These are phyloP conservation scores for Fusarium sororula DNA, from an alignment of 2,329 filamentous ascomycete genomes.

Conservation along the genomic window DNA sequence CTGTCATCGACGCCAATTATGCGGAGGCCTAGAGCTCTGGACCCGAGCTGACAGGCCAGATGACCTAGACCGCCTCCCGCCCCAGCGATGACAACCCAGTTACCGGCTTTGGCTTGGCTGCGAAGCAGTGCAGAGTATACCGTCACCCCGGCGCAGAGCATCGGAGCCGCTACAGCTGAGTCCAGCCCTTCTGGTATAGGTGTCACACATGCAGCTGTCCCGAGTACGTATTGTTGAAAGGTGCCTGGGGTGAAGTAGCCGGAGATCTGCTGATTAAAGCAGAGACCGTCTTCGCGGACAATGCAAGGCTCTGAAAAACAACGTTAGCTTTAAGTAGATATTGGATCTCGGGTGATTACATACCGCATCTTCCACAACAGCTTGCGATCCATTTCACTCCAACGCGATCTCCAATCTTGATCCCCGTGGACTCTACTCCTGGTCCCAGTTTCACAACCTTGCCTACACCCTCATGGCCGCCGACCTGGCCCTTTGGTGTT, in stretches of 20 bases:
- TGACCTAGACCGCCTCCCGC: background rate
- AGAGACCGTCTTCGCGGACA: background rate
- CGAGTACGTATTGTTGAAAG: background rate
- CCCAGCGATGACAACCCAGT: background rate
- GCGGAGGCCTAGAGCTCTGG: background rate
- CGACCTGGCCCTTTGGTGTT: background rate
- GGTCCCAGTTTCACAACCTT: background rate
- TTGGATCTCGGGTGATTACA: accelerated
- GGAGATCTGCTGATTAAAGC: background rate
- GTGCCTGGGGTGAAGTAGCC: background rate
- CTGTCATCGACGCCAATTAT: accelerated
- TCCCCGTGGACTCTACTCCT: background rate
- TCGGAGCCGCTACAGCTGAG: accelerated
- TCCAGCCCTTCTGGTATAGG: background rate
- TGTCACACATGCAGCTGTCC: background rate
- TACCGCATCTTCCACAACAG: background rate
- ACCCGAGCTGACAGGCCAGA: background rate
- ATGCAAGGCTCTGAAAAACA: background rate
- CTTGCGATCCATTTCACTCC: background rate
- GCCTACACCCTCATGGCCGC: background rate
- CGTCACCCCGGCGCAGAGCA: background rate
- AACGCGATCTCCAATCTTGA: background rate
- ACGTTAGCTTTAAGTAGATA: no score
- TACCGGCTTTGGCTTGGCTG: accelerated
- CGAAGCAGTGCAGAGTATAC: background rate